These are phyloP conservation scores for Chaetomiaceae sp. DNA, from an alignment of 2,329 filamentous ascomycete genomes.

Conservation along the genomic window DNA sequence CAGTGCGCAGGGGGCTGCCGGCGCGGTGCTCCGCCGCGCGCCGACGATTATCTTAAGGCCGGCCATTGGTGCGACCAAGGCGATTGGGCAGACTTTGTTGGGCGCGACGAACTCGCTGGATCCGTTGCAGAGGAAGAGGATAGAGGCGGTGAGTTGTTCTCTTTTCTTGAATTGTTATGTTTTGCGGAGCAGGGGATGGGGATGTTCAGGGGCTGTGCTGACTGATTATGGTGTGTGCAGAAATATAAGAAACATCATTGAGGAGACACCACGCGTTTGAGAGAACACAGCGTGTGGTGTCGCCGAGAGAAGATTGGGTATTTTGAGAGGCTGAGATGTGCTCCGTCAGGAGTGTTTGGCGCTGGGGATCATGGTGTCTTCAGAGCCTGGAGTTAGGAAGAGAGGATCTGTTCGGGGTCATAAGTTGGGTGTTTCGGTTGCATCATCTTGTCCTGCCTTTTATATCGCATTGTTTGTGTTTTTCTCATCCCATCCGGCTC, in stretches of 20 bases:
- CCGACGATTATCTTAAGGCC: slow-evolving; percentile 92
- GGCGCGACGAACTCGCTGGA: slow-evolving; percentile 91
- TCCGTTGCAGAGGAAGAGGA: slow-evolving; percentile 68
- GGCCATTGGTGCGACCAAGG: slow-evolving; percentile 83
- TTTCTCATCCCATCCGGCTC: too few species aligned
- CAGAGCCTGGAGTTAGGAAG: too few species aligned
- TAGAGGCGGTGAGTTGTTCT: slow-evolving; percentile 74
- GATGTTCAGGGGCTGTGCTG: slow-evolving; percentile 1
- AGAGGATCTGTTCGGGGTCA: too few species aligned
- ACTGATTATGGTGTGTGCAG: slow-evolving; percentile 30
- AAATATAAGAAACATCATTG: slow-evolving; percentile 47
- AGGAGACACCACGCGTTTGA: too few species aligned
- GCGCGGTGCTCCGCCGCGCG: slow-evolving; percentile 69
- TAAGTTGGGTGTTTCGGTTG: too few species aligned
- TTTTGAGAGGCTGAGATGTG: too few species aligned
- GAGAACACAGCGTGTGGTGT: background rate
- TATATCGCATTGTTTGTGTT: too few species aligned
- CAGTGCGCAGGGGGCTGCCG: slow-evolving; percentile 72
- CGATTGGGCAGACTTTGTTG: slow-evolving; percentile 79
- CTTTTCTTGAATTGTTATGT: background rate
- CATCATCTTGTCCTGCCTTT: too few species aligned
- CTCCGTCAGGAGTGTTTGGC: too few species aligned
- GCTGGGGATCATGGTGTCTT: too few species aligned
- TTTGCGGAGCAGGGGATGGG: background rate
- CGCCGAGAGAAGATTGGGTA: background rate